A percentile compares a stretch with the other conserved stretches of the same genome.
Conservation (phyloP, 768 basidiomycete species). For the Phaffia australis region DNA sequence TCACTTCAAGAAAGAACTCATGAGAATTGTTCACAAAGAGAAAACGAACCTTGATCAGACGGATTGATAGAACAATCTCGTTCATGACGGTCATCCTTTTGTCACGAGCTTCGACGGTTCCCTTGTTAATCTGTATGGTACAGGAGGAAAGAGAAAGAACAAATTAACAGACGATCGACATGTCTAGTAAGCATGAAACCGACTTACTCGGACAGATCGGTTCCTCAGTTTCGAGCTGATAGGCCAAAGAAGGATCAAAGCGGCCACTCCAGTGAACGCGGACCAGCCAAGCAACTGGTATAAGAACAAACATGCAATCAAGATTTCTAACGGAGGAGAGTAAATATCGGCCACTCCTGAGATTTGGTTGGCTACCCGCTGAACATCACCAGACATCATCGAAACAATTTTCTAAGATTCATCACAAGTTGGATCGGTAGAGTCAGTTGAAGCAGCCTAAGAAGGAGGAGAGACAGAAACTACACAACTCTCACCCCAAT, state of each 20-base stretch:
- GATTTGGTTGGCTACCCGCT: slow-evolving; percentile 14
- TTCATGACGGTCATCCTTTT: slow-evolving; percentile 66
- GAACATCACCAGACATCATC: slow-evolving; percentile 52
- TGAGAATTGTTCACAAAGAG: slow-evolving; percentile 36
- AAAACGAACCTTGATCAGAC: slow-evolving; percentile 58
- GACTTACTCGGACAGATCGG: slow-evolving; percentile 42
- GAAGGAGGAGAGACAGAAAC: neutral
- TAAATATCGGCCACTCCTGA: slow-evolving; percentile 16
- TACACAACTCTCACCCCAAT: slow-evolving; percentile 52
- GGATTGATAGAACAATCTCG: slow-evolving; percentile 40
- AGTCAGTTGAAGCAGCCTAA: neutral
- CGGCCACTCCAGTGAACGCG: slow-evolving; percentile 66
- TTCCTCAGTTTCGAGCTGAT: slow-evolving; percentile 57
- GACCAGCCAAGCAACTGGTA: slow-evolving; percentile 68
- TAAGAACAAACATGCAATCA: slow-evolving; percentile 60
- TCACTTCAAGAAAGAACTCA: neutral
- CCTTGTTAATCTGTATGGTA: slow-evolving; percentile 43
- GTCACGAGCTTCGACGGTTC: slow-evolving; percentile 49
- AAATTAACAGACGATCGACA: slow-evolving; percentile 3
- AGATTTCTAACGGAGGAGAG: slow-evolving; percentile 59
- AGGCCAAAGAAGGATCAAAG: slow-evolving; percentile 57
- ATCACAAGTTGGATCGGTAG: neutral
- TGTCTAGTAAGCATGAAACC: slow-evolving; percentile 40
- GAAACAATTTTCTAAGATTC: slow-evolving; percentile 48
- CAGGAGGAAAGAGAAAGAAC: slow-evolving; percentile 32